Evolutionary conservation across 2,329 filamentous ascomycete species (phyloP).

Genomic region (Fusarium euwallaceae): DNA sequence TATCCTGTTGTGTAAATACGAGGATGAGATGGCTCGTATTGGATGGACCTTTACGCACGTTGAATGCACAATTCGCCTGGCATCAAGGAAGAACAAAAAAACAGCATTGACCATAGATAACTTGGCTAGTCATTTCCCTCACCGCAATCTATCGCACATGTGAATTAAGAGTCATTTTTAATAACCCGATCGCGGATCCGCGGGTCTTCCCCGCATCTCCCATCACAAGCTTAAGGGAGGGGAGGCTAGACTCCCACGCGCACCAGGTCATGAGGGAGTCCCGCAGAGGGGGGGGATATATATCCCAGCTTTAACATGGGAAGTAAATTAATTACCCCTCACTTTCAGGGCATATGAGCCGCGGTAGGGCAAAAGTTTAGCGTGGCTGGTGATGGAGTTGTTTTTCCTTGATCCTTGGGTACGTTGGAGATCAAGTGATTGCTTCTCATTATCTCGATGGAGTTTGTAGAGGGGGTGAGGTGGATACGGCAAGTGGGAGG

Average conservation of each 20-base stretch:
- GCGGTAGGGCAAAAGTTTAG: conserved; percentile 2
- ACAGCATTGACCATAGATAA: not conserved
- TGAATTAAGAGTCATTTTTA: conserved; percentile 22
- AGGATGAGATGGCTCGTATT: conserved; percentile 13
- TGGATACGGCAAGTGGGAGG: conserved; percentile 18
- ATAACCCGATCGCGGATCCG: conserved; percentile 16
- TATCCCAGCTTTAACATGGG: not conserved
- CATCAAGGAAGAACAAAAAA: not conserved
- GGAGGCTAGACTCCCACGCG: conserved; percentile 24
- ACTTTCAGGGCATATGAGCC: conserved; percentile 2
- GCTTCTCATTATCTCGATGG: not conserved
- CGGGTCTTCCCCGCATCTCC: conserved; percentile 32
- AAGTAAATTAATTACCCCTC: conserved; percentile 1
- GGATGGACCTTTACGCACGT: not conserved
- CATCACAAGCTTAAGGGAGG: conserved; percentile 19
- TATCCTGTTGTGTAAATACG: conserved; percentile 20
- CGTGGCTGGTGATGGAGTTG: conserved; percentile 17
- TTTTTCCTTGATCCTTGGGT: conserved; percentile 9
- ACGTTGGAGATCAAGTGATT: conserved; percentile 29
- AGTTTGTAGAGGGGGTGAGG: conserved; percentile 1
- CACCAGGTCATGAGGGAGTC: conserved; percentile 39
- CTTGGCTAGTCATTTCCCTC: not conserved
- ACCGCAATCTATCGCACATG: conserved; percentile 26
- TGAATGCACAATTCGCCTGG: not conserved
- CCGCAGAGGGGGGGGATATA: conserved; percentile 1